Conservation (phyloP, 805 yeast genomes). For the Metschnikowia sp. region DNA sequence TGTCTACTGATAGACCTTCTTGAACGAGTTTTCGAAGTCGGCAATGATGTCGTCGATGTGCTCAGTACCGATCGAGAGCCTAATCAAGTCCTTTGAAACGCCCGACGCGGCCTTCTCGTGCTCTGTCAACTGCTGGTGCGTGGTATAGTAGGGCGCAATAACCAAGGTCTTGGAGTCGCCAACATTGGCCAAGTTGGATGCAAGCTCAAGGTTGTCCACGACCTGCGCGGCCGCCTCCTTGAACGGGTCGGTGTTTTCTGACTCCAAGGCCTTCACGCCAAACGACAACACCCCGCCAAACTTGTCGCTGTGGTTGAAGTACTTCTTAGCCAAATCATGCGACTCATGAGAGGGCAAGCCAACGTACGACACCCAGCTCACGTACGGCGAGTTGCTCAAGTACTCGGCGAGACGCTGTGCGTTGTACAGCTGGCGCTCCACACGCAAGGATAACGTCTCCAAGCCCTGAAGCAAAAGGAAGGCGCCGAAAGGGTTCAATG, state of each 20-base stretch:
- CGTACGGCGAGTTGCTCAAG: constrained; percentile 70
- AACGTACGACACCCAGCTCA: constrained; percentile 88
- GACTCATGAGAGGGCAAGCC: constrained; percentile 78
- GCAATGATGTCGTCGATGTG: constrained; percentile 22
- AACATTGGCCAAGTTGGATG: constrained; percentile 92
- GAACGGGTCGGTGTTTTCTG: constrained; percentile 54
- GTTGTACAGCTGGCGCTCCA: constrained; percentile 86
- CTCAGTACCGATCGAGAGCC: constrained; percentile 43
- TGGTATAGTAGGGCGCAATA: constrained; percentile 93
- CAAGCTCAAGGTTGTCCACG: constrained; percentile 79
- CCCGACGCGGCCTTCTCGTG: constrained; percentile 82
- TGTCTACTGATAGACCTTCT: constrained; percentile 43
- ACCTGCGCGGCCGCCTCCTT: constrained; percentile 76
- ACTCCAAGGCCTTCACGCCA: constrained; percentile 67
- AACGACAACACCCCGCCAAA: constrained; percentile 88
- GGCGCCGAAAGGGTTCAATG: constrained; percentile 82
- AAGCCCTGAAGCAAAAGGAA: constrained; percentile 87
- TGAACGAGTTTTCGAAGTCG: constrained; percentile 67
- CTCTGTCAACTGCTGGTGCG: constrained; percentile 86
- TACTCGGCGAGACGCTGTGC: constrained; percentile 76
- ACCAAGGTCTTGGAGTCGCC: constrained; percentile 96
- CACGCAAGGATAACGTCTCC: constrained; percentile 90
- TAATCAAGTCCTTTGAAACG: constrained; percentile 82
- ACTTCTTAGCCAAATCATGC: constrained; percentile 81
- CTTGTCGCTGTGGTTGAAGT: constrained; percentile 50